phyloP scores from a whole-genome alignment of 768 basidiomycete genomes.

The Termitomyces sp. region DNA sequence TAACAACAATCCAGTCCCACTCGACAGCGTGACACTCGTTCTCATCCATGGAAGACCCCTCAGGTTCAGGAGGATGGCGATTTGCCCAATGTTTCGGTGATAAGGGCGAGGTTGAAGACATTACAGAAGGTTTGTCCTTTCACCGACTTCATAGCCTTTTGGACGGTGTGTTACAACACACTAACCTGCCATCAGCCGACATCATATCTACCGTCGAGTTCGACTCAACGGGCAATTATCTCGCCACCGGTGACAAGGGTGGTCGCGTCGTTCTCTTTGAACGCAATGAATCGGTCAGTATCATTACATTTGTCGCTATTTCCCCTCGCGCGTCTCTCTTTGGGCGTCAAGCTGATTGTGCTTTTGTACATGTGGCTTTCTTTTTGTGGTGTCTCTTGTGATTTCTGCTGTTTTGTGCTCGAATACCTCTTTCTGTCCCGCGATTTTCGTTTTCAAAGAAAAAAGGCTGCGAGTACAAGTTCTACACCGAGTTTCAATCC shows the following conservation, averaged over 20 bases:
- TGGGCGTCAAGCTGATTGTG: conserved; percentile 25
- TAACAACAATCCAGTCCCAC: conserved; percentile 14
- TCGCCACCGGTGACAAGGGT: conserved; percentile 99
- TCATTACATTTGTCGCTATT: conserved; percentile 10
- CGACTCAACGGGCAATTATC: conserved; percentile 98
- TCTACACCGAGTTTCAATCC: conserved; percentile 99
- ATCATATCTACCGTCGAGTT: conserved; percentile 99
- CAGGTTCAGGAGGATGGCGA: conserved; percentile 89
- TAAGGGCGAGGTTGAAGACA: conserved; percentile 99
- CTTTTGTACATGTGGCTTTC: conserved; percentile 21
- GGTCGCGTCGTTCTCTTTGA: conserved; percentile 98
- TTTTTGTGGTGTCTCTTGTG: conserved; percentile 12
- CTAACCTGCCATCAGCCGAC: conserved; percentile 65
- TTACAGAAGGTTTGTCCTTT: conserved; percentile 81
- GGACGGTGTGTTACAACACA: conserved; percentile 4
- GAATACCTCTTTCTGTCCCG: conserved; percentile 17
- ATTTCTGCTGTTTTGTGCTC: conserved; percentile 8
- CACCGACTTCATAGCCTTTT: conserved; percentile 3
- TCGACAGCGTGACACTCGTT: conserved; percentile 19
- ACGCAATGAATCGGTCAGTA: conserved; percentile 86
- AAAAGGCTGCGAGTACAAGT: conserved; percentile 99
- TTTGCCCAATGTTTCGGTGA: conserved; percentile 99
- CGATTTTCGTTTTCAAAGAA: conserved; percentile 52
- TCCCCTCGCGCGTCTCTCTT: conserved; percentile 11
- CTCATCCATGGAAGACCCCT: conserved; percentile 70